Conservation (phyloP, 805 yeast genomes). For the Pichia sporocuriosa region DNA sequence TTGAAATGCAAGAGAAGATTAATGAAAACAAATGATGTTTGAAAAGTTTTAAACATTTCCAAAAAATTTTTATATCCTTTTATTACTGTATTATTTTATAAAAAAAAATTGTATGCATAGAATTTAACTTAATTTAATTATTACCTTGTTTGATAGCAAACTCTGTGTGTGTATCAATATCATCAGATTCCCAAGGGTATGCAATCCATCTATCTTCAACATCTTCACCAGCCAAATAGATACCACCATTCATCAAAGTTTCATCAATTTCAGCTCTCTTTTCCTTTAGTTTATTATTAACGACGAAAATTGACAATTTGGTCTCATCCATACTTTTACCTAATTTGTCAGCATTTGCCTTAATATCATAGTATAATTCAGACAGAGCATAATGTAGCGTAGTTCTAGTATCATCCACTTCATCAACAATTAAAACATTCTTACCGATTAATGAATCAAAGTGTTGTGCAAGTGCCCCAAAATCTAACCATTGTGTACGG, state of each 20-base stretch:
- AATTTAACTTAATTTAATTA: conserved; percentile 22
- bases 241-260: conserved; percentile 53
- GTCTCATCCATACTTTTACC: conserved; percentile 58
- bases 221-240: conserved; percentile 67
- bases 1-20: conserved; percentile 46
- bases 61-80: not conserved
- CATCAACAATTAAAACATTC: conserved; percentile 76
- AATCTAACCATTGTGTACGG: conserved; percentile 88
- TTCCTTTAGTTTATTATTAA: conserved; percentile 77
- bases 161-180: conserved; percentile 71
- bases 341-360: conserved; percentile 49
- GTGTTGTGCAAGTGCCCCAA: conserved; percentile 61
- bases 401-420: conserved; percentile 89
- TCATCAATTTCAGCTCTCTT: conserved; percentile 69
- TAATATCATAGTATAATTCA: conserved; percentile 64
- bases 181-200: conserved; percentile 85
- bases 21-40: conserved; percentile 1
- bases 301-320: conserved; percentile 66
- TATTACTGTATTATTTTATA: not conserved
- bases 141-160: conserved; percentile 63
- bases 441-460: conserved; percentile 76
- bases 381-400: conserved; percentile 78
- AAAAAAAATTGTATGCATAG: too few relatives aligned
- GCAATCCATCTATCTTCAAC: conserved; percentile 81
- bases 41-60: not conserved